A percentile compares a stretch with the other conserved stretches of the same genome.
Evolutionary conservation across 495 filamentous ascomycete species (phyloP).

Genomic region (Talaromyces ruber): DNA sequence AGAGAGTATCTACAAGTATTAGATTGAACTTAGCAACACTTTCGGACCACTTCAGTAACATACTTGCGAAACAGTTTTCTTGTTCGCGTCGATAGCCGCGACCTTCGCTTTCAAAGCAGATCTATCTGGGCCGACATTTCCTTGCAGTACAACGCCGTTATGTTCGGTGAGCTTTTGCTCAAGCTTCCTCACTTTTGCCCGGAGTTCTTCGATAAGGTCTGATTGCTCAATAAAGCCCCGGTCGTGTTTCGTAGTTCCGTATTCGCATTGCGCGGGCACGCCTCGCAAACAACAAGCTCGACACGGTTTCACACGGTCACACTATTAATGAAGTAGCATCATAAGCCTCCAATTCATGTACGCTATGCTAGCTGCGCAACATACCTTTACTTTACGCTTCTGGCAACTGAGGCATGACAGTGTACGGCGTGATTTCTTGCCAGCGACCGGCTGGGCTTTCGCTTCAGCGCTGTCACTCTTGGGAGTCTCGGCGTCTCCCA

Average conservation of each 20-base stretch:
- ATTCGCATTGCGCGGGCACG: slow-evolving; percentile 20
- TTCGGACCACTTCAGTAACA: background rate
- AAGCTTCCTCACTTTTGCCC: slow-evolving; percentile 7
- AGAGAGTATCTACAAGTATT: background rate
- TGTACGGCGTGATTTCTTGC: slow-evolving; percentile 21
- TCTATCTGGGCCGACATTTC: background rate
- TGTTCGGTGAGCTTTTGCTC: slow-evolving; percentile 11
- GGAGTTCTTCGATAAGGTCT: slow-evolving; percentile 16
- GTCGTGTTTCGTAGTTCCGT: slow-evolving; percentile 19
- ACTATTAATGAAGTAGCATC: slow-evolving; percentile 7
- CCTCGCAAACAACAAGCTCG: slow-evolving; percentile 21
- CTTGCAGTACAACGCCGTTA: background rate
- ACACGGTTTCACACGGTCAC: slow-evolving; percentile 21
- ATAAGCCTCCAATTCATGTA: slow-evolving; percentile 1
- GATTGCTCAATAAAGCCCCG: slow-evolving; percentile 20
- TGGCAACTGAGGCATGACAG: slow-evolving; percentile 22
- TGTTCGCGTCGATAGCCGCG: background rate
- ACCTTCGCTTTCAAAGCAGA: background rate
- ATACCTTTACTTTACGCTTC: slow-evolving; percentile 24
- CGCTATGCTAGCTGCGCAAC: background rate
- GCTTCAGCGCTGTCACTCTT: background rate
- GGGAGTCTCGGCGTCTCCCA: background rate
- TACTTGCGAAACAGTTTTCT: background rate
- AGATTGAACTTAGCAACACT: background rate
- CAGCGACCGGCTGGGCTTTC: background rate